These are phyloP conservation scores for Claviceps pazoutovae DNA, from an alignment of 2,329 filamentous ascomycete species.

Conservation along the genomic window DNA sequence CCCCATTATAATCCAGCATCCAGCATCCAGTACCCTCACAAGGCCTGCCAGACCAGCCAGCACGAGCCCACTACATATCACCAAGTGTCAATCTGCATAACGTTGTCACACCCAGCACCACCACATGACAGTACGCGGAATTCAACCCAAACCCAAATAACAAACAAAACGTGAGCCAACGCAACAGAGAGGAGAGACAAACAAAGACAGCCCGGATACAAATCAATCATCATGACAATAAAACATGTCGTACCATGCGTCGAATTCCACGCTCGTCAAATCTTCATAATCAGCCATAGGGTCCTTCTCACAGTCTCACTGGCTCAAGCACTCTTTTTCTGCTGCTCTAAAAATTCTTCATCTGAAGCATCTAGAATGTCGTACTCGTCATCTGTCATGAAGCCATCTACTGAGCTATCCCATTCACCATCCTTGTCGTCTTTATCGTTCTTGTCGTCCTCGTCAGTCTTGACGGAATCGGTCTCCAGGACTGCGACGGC, in stretches of 20 bases:
- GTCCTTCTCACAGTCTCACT: constrained; percentile 15
- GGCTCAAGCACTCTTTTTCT: constrained; percentile 23
- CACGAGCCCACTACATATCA: too few species aligned
- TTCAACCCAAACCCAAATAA: too few species aligned
- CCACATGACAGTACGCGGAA: too few species aligned
- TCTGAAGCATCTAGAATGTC: constrained; percentile 93
- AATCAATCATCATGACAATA: constrained; percentile 6
- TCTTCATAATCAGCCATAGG: not conserved
- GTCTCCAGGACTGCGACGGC: constrained; percentile 42
- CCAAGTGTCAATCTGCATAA: too few species aligned
- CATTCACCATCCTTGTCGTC: constrained; percentile 43
- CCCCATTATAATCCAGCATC: not conserved
- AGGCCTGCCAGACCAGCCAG: too few species aligned
- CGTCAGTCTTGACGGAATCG: constrained; percentile 27
- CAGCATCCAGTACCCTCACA: not conserved
- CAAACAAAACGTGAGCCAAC: not conserved
- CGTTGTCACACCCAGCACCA: too few species aligned
- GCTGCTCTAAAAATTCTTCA: constrained; percentile 57
- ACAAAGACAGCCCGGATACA: not conserved
- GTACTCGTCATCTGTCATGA: constrained; percentile 95
- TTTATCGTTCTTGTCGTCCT: constrained; percentile 31
- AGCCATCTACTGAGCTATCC: constrained; percentile 55
- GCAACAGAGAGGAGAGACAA: not conserved
- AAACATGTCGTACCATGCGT: not conserved
- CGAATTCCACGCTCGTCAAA: not conserved